Evolutionary conservation across 164 flowering plant genomes (phyloP), one percentile per base, ranked within the genome.

Genomic region (Stephania japonica): DNA sequence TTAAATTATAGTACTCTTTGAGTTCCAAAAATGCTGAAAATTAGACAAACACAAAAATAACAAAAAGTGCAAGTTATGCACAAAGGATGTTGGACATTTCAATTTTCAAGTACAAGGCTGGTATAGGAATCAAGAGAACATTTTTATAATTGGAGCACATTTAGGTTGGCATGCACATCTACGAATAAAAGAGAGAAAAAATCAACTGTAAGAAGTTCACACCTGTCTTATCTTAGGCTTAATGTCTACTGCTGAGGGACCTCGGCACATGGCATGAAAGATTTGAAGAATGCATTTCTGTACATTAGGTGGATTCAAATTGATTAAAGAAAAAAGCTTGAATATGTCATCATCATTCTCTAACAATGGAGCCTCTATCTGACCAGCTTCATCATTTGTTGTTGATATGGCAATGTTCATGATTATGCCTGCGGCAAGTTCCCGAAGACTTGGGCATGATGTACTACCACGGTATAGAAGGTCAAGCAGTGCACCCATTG

Each of bases 201-300:
- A 68, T n/a, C 64, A 21, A 59, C 64, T 67, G 70, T 56, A 41
- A 62, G 10, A 72, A 74, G 42, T 32, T 43, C 62, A 50, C 77
- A 90, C 96, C 96, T 90, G 84, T 70, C 68, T 78, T 42, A 90
- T 79, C 72, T 80, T 87, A 59, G 79, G 68, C 85, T 83, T 89
- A 75, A 89, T 79, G 53, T 77, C 74, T 26, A 75, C 21, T 65
- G 87, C 86, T 61, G 78, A 79, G 7, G 87, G 84, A 42, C 82
- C 81, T 50, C 72, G 86, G 76, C 96, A 89, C 82, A 89, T 70
- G 42, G 88, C 86, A 69, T 80, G 71, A 70, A 90, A 87, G 49
- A 86, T 78, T 26, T 49, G 81, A 38, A 90, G 86, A 66, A 90
- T 81, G 80, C 78, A 79, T 78, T 76, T 75, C 72, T 87, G 92